Base-by-base conservation (phyloP, 2,329 filamentous ascomycete species). In the Sporothrix globosa region DNA sequence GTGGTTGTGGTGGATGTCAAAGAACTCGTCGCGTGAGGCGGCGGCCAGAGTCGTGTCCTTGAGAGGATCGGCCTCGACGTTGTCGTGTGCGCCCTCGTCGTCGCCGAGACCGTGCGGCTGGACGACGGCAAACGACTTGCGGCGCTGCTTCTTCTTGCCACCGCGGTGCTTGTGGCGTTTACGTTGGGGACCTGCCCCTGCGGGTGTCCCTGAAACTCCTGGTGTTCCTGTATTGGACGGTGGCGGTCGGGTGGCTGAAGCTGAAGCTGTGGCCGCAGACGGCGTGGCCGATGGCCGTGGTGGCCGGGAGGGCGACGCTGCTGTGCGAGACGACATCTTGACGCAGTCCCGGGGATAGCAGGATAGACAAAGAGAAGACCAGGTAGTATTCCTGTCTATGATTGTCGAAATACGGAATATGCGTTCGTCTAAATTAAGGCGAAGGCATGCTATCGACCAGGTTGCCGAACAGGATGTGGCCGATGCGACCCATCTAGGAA, bases 91-190 rank as follows among this genome's bases (percentile, higher is more conserved):
- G 13, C 53, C 69, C 52, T 68, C 69, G 53, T 54, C 67, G 44
- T 63, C 63, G 67, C 41, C 54, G 6, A 60, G 52, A 48, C 69
- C 52, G 61, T 27, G 67, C 13, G 66, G 24, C 11, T 53, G 61
- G 34, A 63, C 81, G 19, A 86, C 83, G 30, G 91, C 90, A 77
- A 97, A 97, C 10, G 93, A 97, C 82, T 92, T 92, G 73, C 92
- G 87, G 71, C 88, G 88, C 80, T 91, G 91, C 82, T 93, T 93
- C 84, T 93, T 93, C 84, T 90, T 94, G 69, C 91, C 91, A 44
- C 88, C 90, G 58, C 92, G 88, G 79, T 93, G 90, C 75, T 89
- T 90, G 77, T 90, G 91, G 78, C 79, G 92, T 92, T 83, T 90
- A 89, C 76, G 75, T 41, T 58, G 27, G 27, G 44, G 24, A 10